A percentile compares a stretch with the other conserved stretches of the same genome.
Conservation (phyloP, 1,139 yeast species). For the Neolecta irregularis region DNA sequence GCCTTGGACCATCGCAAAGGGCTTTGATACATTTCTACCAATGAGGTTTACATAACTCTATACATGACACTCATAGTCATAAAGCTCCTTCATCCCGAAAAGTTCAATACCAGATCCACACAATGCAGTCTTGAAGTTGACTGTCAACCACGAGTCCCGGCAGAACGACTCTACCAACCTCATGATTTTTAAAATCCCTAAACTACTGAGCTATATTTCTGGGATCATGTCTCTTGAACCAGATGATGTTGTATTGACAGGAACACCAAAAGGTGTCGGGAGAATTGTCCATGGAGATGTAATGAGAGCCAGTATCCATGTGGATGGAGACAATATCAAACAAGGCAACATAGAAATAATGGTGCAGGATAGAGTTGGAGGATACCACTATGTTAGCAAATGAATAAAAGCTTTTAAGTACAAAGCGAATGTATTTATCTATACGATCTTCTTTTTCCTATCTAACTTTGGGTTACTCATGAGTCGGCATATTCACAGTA, state of each 20-base stretch:
- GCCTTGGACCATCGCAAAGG: slow-evolving; percentile 95
- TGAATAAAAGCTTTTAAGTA: too few relatives aligned
- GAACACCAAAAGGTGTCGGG: slow-evolving; percentile 98
- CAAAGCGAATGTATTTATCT: too few relatives aligned
- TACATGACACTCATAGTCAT: background rate
- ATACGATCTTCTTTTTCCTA: too few relatives aligned
- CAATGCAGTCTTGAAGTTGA: slow-evolving; percentile 47
- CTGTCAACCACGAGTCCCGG: slow-evolving; percentile 46
- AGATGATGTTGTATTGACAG: slow-evolving; percentile 71
- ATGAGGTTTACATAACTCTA: slow-evolving; percentile 29
- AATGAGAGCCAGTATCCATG: slow-evolving; percentile 45
- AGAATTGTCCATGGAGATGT: slow-evolving; percentile 60
- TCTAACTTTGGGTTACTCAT: too few relatives aligned
- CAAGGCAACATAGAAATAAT: slow-evolving; percentile 37
- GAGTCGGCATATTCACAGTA: slow-evolving; percentile 50
- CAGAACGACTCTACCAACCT: slow-evolving; percentile 69
- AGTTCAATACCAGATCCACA: slow-evolving; percentile 55
- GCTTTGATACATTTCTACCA: slow-evolving; percentile 90
- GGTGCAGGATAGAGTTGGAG: too few relatives aligned
- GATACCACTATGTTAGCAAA: too few relatives aligned
- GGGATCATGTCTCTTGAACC: slow-evolving; percentile 69
- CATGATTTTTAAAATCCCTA: slow-evolving; percentile 81
- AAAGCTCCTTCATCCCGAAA: slow-evolving; percentile 43
- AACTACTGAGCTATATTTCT: slow-evolving; percentile 66
- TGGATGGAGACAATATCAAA: slow-evolving; percentile 40